Conservation (phyloP, 2,329 filamentous ascomycete genomes). For the Volutella citrinella region DNA sequence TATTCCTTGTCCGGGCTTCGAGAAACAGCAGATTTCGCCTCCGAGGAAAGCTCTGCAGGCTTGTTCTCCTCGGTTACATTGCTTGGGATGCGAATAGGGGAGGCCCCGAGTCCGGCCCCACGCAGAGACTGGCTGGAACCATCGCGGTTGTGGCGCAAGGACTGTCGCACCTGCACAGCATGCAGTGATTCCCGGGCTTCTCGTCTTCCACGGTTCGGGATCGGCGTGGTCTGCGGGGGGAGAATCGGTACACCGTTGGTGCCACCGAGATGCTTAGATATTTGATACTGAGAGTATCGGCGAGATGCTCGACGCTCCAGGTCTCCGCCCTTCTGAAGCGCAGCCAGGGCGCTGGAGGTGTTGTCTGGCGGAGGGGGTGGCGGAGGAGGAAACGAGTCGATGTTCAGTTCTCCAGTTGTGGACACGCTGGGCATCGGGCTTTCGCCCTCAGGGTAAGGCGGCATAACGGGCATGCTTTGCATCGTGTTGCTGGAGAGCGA, state of each 20-base stretch:
- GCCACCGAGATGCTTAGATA: constrained; percentile 85
- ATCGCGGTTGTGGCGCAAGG: constrained; percentile 48
- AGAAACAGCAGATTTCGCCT: constrained; percentile 33
- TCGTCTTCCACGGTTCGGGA: constrained; percentile 77
- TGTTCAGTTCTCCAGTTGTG: constrained; percentile 44
- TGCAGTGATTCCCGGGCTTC: constrained; percentile 84
- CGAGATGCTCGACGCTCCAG: constrained; percentile 89
- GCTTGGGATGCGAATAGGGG: constrained; percentile 57
- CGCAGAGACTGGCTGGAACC: constrained; percentile 42
- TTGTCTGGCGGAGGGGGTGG: constrained; percentile 67
- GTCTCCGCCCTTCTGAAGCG: constrained; percentile 87
- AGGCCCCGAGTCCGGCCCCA: constrained; percentile 47
- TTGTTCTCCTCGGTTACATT: constrained; percentile 61
- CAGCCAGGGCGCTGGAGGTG: constrained; percentile 85
- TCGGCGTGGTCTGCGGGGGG: constrained; percentile 75
- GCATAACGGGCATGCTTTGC: constrained; percentile 72
- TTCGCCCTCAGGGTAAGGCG: constrained; percentile 66
- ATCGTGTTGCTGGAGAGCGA: constrained; percentile 71
- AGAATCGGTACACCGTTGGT: constrained; percentile 84
- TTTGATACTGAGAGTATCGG: constrained; percentile 94
- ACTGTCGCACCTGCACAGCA: constrained; percentile 55
- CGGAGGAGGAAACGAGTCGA: constrained; percentile 68
- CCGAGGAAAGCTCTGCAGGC: constrained; percentile 19
- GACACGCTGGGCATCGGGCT: constrained; percentile 45
- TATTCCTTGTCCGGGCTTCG: constrained; percentile 68